Evolutionary conservation across 139 green algal species (phyloP), one percentile per base, ranked within the genome.

Genomic region (Tetraselmis striata): DNA sequence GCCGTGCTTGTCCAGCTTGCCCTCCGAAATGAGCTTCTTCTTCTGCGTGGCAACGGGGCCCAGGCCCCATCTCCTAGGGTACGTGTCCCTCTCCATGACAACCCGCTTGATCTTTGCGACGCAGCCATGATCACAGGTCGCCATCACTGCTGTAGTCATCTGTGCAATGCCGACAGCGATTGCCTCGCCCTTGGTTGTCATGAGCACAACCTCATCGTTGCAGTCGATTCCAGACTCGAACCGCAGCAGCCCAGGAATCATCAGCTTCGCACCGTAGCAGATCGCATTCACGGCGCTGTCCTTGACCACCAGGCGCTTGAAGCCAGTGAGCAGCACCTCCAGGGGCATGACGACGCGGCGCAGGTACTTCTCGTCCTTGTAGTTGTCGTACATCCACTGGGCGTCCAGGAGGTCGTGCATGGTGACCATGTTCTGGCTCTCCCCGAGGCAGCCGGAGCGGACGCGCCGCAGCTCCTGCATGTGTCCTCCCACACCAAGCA

Each of bases 51-150:
- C 95, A 77, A 95, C 96, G 23, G 96, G 96, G 18, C 97, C 96
- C 81, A 99, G 91, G 26, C 95, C 95, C 95, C 95, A 98, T 81
- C 93, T 87, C 25, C 96, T 87, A 5, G 97, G 97, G 91, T 99
- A 99, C n/a, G 97, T 99, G 88, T 99, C 97, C 1, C 97, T 87
- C 89, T 99, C 97, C 95, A 99, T 99, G 80, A 99, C 96, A 0
- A 99, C 96, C 18, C 96, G 90, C 91, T 98, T 98, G 76, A 98
- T 93, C 87, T 98, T 98, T 30, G 96, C 96, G 27, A 98, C 97
- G 77, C 92, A 94, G 29, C 97, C 96, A 83, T 99, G 96, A 83
- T 98, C 93, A 83, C 95, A 92, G 11, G 93, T 97, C 0, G 97
- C 95, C 94, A 99, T 98, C 18, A 95, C 92, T 30, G 92, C 94